Evolutionary conservation across 2,329 filamentous ascomycete genomes (phyloP).

Genomic region (Grosmannia penicillata): DNA sequence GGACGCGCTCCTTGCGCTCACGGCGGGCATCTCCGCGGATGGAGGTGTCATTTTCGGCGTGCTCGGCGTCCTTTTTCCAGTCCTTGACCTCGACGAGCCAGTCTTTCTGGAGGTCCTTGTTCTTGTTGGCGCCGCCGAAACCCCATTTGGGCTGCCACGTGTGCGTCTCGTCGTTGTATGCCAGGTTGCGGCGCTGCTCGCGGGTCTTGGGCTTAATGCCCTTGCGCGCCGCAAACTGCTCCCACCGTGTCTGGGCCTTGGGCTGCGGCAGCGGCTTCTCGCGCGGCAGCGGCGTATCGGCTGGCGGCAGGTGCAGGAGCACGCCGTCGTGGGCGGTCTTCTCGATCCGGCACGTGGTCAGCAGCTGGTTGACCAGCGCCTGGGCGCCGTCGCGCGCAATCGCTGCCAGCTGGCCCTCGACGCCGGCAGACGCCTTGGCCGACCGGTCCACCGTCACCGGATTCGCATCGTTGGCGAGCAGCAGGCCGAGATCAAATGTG

Average conservation of each 20-base stretch:
- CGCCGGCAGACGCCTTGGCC: not conserved
- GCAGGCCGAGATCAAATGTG: conserved; percentile 81
- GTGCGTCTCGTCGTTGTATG: conserved; percentile 69
- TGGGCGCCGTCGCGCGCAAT: conserved; percentile 84
- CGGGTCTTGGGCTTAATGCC: conserved; percentile 83
- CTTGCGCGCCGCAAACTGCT: conserved; percentile 92
- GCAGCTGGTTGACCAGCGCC: conserved; percentile 82
- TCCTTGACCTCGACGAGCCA: conserved; percentile 83
- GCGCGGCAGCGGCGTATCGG: conserved; percentile 60
- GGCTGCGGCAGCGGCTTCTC: conserved; percentile 80
- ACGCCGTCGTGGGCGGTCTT: conserved; percentile 47
- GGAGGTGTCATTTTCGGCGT: conserved; percentile 43
- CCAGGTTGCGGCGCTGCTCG: conserved; percentile 58
- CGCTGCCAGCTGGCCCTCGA: conserved; percentile 40
- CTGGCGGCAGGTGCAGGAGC: conserved; percentile 59
- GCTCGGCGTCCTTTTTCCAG: conserved; percentile 50
- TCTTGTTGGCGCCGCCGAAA: conserved; percentile 81
- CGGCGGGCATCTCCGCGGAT: conserved; percentile 47
- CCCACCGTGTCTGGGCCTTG: conserved; percentile 84
- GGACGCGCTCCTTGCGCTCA: conserved; percentile 53
- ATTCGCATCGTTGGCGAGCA: conserved; percentile 78
- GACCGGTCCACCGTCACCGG: conserved; percentile 44
- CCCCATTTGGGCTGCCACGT: conserved; percentile 95
- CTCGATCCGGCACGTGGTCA: conserved; percentile 70
- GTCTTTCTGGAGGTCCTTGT: conserved; percentile 65